These are phyloP conservation scores for Capronia americana DNA, from an alignment of 2,329 filamentous ascomycete species.

Conservation along the genomic window DNA sequence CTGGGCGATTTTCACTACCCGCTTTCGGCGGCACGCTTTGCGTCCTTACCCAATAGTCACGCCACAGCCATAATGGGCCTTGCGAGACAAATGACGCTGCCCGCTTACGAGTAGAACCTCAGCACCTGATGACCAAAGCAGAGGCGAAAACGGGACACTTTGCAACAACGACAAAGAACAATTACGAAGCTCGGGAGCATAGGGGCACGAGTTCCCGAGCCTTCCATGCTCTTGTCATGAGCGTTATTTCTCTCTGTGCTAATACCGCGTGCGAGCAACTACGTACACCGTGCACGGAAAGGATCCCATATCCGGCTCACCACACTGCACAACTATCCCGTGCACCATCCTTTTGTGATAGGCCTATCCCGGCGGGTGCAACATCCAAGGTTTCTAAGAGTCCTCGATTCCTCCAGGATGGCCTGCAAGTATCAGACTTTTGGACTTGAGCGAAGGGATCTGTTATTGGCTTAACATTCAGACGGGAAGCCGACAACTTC, in stretches of 20 bases:
- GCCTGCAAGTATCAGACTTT: conserved; percentile 12
- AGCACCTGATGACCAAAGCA: conserved; percentile 10
- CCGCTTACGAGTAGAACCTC: conserved; percentile 20
- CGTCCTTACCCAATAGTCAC: conserved; percentile 32
- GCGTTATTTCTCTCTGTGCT: background rate
- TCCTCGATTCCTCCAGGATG: background rate
- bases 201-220: conserved; percentile 1
- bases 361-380: conserved; percentile 4
- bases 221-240: background rate
- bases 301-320: conserved; percentile 17
- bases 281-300: background rate
- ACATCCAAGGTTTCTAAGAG: conserved; percentile 10
- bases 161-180: conserved; percentile 18
- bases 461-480: conserved; percentile 2
- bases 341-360: conserved; percentile 15
- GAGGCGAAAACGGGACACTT: conserved; percentile 19
- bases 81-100: conserved; percentile 26
- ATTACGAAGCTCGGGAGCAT: conserved; percentile 8
- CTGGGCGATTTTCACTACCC: conserved; percentile 11
- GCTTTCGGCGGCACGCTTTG: conserved; percentile 25
- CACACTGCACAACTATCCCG: conserved; percentile 4
- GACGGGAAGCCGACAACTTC: background rate
- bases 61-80: conserved; percentile 34
- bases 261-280: background rate
- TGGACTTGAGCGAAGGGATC: background rate